These are phyloP conservation scores for Pichia gijzeniarum DNA, from an alignment of 805 yeast species.

Conservation along the genomic window DNA sequence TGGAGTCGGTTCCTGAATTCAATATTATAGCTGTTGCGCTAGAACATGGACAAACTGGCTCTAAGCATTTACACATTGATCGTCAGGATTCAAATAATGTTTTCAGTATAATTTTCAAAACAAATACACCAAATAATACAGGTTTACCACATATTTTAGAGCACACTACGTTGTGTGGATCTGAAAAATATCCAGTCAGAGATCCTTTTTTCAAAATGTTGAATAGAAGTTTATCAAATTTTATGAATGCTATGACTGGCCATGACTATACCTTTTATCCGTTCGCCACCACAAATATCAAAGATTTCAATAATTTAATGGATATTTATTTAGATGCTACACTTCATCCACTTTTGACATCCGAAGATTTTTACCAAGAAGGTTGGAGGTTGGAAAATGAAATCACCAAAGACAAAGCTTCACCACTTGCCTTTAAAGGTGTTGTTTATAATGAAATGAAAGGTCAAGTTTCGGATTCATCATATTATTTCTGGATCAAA, in stretches of 20 bases:
- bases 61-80: constrained; percentile 81
- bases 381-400: constrained; percentile 94
- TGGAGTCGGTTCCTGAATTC: constrained; percentile 71
- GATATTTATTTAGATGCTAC: constrained; percentile 86
- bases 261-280: constrained; percentile 95
- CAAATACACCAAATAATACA: constrained; percentile 90
- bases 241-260: constrained; percentile 99
- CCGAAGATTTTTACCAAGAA: constrained; percentile 85
- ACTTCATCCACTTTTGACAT: constrained; percentile 68
- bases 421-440: constrained; percentile 78
- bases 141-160: constrained; percentile 96
- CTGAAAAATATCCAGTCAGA: constrained; percentile 82
- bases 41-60: constrained; percentile 60
- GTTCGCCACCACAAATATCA: constrained; percentile 84
- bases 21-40: constrained; percentile 73
- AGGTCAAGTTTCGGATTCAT: constrained; percentile 87
- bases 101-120: constrained; percentile 82
- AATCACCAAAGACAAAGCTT: constrained; percentile 44
- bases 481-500: constrained; percentile 77
- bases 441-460: constrained; percentile 98
- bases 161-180: constrained; percentile 94
- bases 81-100: constrained; percentile 81
- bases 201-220: constrained; percentile 98
- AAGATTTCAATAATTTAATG: constrained; percentile 77
- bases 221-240: constrained; percentile 87